These are phyloP conservation scores for Rhizophora apiculata DNA, from an alignment of 345 rosid genomes.

Conservation along the genomic window DNA sequence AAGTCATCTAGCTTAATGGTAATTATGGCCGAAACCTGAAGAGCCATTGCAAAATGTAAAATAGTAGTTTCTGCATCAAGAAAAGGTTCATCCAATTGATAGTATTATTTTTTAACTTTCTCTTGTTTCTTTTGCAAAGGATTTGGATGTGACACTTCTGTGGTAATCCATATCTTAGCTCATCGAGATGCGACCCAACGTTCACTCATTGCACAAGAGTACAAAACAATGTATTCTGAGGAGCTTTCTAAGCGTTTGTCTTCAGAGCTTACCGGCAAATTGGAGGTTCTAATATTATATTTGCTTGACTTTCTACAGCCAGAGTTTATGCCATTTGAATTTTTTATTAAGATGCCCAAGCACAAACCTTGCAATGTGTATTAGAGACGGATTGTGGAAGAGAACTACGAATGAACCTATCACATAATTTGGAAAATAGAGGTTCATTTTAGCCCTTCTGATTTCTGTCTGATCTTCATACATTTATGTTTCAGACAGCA, in stretches of 20 bases:
- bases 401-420: not conserved
- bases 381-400: not conserved
- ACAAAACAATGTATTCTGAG: slow-evolving; percentile 40
- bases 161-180: slow-evolving; percentile 54
- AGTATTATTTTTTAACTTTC: not conserved
- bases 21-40: not conserved
- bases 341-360: too few relatives aligned
- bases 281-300: slow-evolving; percentile 44
- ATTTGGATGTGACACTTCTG: slow-evolving; percentile 51
- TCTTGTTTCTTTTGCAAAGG: slow-evolving; percentile 32
- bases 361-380: too few relatives aligned
- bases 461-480: not conserved
- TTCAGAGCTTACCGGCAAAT: slow-evolving; percentile 56
- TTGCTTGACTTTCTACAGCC: slow-evolving; percentile 1
- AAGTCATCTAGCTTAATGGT: not conserved
- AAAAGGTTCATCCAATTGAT: not conserved
- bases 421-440: not conserved
- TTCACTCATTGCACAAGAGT: slow-evolving; percentile 51
- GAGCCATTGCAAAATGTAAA: not conserved
- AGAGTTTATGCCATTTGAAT: not conserved
- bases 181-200: slow-evolving; percentile 67
- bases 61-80: not conserved
- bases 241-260: slow-evolving; percentile 46
- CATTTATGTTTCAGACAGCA: slow-evolving; percentile 40
- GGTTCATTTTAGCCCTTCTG: not conserved